These are phyloP conservation scores for Syzygium jambos DNA, from an alignment of 345 rosid genomes.

Conservation along the genomic window DNA sequence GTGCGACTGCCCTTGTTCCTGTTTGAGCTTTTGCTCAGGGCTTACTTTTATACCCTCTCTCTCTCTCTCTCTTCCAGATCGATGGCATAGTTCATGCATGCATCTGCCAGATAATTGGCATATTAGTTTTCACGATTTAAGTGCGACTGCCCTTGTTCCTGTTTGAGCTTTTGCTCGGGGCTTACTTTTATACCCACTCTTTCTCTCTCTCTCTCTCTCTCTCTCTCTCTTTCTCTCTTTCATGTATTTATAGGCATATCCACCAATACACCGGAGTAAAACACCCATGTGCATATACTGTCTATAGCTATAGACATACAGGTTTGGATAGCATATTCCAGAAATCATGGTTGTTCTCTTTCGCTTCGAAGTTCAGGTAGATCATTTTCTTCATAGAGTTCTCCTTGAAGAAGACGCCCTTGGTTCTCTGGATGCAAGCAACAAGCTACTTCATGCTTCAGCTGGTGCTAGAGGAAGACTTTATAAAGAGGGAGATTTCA, in stretches of 20 bases:
- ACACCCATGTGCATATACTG: background rate
- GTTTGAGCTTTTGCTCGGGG: background rate
- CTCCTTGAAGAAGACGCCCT: constrained; percentile 72
- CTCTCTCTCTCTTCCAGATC: background rate
- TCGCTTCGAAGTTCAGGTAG: constrained; percentile 37
- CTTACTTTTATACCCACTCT: background rate
- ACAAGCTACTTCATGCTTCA: constrained; percentile 48
- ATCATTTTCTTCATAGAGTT: constrained; percentile 74
- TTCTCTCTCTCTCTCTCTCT: background rate
- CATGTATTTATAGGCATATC: background rate
- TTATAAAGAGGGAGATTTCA: constrained; percentile 66
- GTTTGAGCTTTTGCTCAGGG: background rate
- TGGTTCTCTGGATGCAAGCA: constrained; percentile 21
- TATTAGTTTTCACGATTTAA: too few relatives aligned
- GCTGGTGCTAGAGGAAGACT: constrained; percentile 65
- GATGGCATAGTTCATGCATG: too few relatives aligned
- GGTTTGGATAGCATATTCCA: background rate
- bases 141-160: background rate
- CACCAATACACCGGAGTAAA: background rate
- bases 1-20: background rate
- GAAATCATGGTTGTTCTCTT: background rate
- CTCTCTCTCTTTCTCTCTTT: too few relatives aligned
- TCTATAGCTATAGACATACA: background rate
- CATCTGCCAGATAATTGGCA: too few relatives aligned
- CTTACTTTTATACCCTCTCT: background rate